Conservation (phyloP, 164 flowering plant species). For the Cinnamomum micranthum region DNA sequence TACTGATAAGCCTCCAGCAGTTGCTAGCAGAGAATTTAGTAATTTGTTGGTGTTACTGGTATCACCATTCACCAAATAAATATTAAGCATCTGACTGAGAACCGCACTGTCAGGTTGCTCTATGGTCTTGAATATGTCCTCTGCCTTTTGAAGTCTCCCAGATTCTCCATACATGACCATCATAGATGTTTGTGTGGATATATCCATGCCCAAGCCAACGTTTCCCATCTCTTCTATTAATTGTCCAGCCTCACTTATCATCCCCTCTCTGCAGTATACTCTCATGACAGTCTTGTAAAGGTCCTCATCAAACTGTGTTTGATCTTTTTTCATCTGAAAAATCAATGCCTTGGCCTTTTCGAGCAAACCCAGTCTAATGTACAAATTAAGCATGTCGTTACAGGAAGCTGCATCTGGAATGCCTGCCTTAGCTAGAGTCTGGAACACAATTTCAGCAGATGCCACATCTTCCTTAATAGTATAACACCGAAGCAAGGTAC, state of each 20-base stretch:
- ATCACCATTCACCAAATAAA: constrained; percentile 45
- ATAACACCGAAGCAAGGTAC: constrained; percentile 67
- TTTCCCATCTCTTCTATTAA: constrained; percentile 46
- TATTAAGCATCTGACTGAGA: constrained; percentile 44
- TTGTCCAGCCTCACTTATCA: constrained; percentile 53
- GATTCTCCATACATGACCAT: constrained; percentile 32
- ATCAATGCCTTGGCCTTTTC: constrained; percentile 67
- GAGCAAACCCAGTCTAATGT: constrained; percentile 39
- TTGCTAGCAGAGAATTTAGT: constrained; percentile 39
- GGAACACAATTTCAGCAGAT: constrained; percentile 71
- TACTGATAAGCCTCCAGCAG: constrained; percentile 42
- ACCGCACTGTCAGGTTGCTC: constrained; percentile 43
- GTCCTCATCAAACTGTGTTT: constrained; percentile 58
- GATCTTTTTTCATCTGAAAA: constrained; percentile 45
- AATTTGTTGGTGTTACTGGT: constrained; percentile 27
- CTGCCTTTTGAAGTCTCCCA: constrained; percentile 20
- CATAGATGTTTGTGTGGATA: constrained; percentile 41
- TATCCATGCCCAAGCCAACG: constrained; percentile 20
- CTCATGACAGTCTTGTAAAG: constrained; percentile 57
- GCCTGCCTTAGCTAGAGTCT: constrained; percentile 60
- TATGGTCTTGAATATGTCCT: constrained; percentile 19
- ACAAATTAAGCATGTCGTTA: constrained; percentile 66
- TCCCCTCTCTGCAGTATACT: constrained; percentile 62
- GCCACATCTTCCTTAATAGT: constrained; percentile 48
- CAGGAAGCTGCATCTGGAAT: constrained; percentile 60